Percentiles rank a stretch among this genome's conserved stretches.
Conservation (phyloP, 2,329 filamentous ascomycete genomes). For the Aspergillus fumigatus region DNA sequence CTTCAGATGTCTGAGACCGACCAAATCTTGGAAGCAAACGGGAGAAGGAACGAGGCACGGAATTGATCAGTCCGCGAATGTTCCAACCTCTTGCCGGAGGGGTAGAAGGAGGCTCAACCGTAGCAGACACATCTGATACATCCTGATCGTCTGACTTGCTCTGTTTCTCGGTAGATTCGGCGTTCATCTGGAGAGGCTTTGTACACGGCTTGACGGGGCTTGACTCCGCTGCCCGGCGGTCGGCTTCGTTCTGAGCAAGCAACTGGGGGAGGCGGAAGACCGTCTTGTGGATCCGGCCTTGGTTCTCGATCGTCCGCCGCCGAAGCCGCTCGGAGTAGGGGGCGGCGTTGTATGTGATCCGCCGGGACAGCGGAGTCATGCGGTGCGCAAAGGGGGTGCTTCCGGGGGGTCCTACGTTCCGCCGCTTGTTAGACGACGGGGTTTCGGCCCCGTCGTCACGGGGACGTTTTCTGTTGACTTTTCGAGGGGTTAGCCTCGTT, state of each 20-base stretch:
- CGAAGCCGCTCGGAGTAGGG: slow-evolving; percentile 28
- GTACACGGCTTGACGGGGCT: slow-evolving; percentile 4
- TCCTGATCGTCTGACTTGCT: slow-evolving; percentile 1
- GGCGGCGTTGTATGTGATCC: slow-evolving; percentile 11
- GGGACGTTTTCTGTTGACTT: slow-evolving; percentile 19
- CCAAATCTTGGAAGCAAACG: slow-evolving; percentile 20
- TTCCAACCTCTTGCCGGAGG: slow-evolving; percentile 27
- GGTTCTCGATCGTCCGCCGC: slow-evolving; percentile 25
- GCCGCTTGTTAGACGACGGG: slow-evolving; percentile 18
- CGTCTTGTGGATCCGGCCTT: slow-evolving; percentile 31
- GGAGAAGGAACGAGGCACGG: slow-evolving; percentile 27
- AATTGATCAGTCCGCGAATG: slow-evolving; percentile 26
- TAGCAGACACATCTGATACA: slow-evolving; percentile 2
- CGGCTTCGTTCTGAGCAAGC: slow-evolving; percentile 27
- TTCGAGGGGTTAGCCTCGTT: slow-evolving; percentile 10
- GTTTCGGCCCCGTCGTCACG: slow-evolving; percentile 13
- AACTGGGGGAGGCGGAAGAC: slow-evolving; percentile 30
- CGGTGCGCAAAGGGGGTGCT: slow-evolving; percentile 18
- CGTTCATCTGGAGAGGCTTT: slow-evolving; percentile 6
- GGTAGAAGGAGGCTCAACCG: slow-evolving; percentile 12
- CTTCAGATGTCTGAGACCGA: slow-evolving; percentile 12
- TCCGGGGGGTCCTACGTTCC: slow-evolving; percentile 19
- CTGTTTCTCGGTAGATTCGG: slow-evolving; percentile 7
- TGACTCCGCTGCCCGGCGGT: slow-evolving; percentile 15
- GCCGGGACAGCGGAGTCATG: slow-evolving; percentile 15